Base-by-base conservation (phyloP, 225 moss, liverwort and hornwort species). In the Pseudoscleropodium purum region DNA sequence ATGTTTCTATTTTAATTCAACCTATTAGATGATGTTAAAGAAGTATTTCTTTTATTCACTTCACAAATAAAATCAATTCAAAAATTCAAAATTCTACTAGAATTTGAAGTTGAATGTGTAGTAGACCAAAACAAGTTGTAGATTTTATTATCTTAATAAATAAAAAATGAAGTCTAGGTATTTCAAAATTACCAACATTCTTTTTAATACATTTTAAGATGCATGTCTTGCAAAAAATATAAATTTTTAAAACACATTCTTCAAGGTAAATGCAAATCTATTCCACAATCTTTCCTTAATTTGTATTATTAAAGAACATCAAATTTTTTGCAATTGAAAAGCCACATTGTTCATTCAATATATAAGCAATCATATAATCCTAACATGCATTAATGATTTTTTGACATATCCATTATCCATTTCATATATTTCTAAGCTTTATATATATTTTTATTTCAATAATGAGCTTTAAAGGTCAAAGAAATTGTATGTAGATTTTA, bases 41-140 rank as follows among this genome's bases (percentile, higher is more conserved):
- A 73, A 29, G 3, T 27, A 45, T 18, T 75, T 1, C 11, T 47
- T 49, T 33, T 12, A 31, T 31, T 75, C 19, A 31, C 12, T 30
- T 47, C 7, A 7, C 0, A 75, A 49, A 47, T 31, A 11, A 47
- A 31, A 75, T 49, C 2, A 75, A 31, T 47, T 7, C 1, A 47
- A 30, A 18, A 39, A 15, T 41, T 26, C 2, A 26, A 73, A 39
- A 27, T 27, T 43, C 5, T 4, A 16, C 5, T 31, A 31, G 19
- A 75, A 18, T 31, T 75, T 4, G 0, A 75, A 49, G 7, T 31
- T 2, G 6, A 75, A 30, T 17, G 11, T 0, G 0, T 11, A 0
- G 0, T 31, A 75, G 75, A 75, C 18, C 11, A 10, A 31, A 75
- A 75, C 2, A 31, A 18, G 0, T 31, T 47, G 4, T 0, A 75